Evolutionary conservation across 352 stramenopile species (phyloP).

Genomic region (Globisporangium ultimum): DNA sequence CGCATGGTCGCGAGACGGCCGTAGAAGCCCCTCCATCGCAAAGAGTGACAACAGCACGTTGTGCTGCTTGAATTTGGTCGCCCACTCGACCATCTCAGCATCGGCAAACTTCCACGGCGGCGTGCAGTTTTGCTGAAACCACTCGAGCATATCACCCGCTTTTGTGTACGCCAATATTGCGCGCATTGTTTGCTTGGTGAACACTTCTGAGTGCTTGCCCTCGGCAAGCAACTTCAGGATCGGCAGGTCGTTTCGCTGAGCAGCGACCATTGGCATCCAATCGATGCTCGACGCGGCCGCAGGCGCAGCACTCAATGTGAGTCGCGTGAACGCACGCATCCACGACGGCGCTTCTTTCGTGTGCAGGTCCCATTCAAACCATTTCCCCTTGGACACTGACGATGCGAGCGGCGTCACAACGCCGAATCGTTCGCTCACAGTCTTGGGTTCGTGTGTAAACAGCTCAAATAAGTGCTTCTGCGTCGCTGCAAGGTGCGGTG

Average conservation of each 20-base stretch:
- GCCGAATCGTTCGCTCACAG: no score
- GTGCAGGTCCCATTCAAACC: slow-evolving; percentile 30
- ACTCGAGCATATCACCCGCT: slow-evolving; percentile 24
- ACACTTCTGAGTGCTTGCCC: slow-evolving; percentile 29
- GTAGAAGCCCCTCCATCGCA: slow-evolving; percentile 15
- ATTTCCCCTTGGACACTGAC: background rate
- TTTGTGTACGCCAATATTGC: slow-evolving; percentile 35
- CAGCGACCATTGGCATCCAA: slow-evolving; percentile 27
- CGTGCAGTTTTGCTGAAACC: slow-evolving; percentile 25
- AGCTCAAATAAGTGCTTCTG: slow-evolving; percentile 5
- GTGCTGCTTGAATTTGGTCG: slow-evolving; percentile 28
- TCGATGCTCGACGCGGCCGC: slow-evolving; percentile 20
- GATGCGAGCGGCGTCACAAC: no score
- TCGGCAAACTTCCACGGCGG: slow-evolving; percentile 13
- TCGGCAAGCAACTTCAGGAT: slow-evolving; percentile 22
- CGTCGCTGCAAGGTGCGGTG: slow-evolving; percentile 11
- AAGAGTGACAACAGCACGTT: slow-evolving; percentile 28
- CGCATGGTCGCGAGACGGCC: slow-evolving; percentile 23
- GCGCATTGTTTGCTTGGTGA: slow-evolving; percentile 25
- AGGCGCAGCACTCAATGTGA: slow-evolving; percentile 20
- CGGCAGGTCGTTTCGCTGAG: slow-evolving; percentile 26
- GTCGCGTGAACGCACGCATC: slow-evolving; percentile 21
- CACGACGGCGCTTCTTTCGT: slow-evolving; percentile 25
- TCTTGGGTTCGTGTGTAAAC: slow-evolving; percentile 16
- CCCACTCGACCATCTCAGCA: slow-evolving; percentile 26